phyloP scores from a whole-genome alignment of 148 eudicot genomes.

The Polygonum maritimum region DNA sequence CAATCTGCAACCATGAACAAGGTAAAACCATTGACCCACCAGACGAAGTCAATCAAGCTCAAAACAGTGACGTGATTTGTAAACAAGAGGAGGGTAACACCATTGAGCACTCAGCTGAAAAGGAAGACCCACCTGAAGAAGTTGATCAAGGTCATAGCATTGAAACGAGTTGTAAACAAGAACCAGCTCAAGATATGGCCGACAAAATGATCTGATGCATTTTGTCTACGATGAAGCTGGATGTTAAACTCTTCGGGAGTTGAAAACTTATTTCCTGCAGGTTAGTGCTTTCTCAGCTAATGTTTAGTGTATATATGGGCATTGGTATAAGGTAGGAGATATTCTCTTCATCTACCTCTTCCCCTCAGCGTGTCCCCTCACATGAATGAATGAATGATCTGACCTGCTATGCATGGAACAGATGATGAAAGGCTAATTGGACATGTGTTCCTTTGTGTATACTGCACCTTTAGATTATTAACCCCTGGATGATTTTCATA shows the following conservation, averaged over 20 bases:
- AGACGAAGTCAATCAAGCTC: not conserved
- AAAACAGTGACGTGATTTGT: not conserved
- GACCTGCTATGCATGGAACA: constrained; percentile 1
- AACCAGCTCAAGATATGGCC: not conserved
- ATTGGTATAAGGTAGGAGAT: constrained; percentile 3
- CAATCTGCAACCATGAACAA: not conserved
- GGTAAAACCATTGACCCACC: not conserved
- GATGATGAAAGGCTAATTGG: not conserved
- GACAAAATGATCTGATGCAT: not conserved
- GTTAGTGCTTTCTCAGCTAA: not conserved
- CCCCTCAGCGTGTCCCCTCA: not conserved
- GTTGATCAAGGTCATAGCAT: not conserved
- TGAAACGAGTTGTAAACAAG: not conserved
- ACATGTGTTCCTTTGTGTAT: not conserved
- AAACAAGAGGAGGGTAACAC: not conserved
- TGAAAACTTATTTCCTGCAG: constrained; percentile 4
- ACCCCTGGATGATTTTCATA: constrained; percentile 1
- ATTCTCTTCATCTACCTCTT: not conserved
- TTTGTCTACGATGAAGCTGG: not conserved
- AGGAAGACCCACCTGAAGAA: not conserved
- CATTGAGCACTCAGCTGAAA: not conserved
- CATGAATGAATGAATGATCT: not conserved
- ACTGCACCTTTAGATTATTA: constrained; percentile 5
- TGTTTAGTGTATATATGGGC: constrained; percentile 5
- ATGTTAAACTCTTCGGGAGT: constrained; percentile 20